These are phyloP conservation scores for Haplosporangium sp. DNA, from an alignment of 371 early-diverging fungal genomes.

Conservation along the genomic window DNA sequence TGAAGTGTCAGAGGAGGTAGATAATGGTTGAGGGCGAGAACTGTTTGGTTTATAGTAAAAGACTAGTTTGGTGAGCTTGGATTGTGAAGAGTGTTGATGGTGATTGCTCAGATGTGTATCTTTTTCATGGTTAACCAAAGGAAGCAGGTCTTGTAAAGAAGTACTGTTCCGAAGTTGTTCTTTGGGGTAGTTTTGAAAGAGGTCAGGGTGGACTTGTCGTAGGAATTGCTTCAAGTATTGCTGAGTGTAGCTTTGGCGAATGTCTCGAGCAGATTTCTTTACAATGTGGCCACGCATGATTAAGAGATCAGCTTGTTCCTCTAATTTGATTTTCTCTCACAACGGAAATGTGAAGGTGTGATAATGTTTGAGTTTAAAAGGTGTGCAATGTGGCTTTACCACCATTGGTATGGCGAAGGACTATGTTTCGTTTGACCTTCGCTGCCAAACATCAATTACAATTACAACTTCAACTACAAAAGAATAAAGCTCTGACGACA, in stretches of 20 bases:
- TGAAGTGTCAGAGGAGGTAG: background rate
- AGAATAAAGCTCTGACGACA: no score
- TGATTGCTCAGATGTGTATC: background rate
- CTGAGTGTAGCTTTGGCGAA: conserved; percentile 43
- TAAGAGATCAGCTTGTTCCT: background rate
- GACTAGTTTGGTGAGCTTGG: conserved; percentile 12
- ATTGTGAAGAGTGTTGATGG: background rate
- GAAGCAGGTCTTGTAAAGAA: conserved; percentile 43
- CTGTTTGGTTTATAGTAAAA: conserved; percentile 32
- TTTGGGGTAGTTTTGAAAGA: conserved; percentile 47
- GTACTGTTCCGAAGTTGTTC: conserved; percentile 52
- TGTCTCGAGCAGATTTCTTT: conserved; percentile 12
- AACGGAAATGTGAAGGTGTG: no score
- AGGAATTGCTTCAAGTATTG: conserved; percentile 46
- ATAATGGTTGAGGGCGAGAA: background rate
- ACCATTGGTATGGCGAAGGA: no score
- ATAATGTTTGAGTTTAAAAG: background rate
- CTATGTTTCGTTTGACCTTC: background rate
- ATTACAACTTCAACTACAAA: background rate
- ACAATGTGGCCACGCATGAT: conserved; percentile 31
- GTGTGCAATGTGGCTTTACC: background rate
- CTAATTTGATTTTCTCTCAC: no score
- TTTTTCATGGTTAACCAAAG: conserved; percentile 30
- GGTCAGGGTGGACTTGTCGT: conserved; percentile 48
- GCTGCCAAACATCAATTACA: conserved; percentile 13